Evolutionary conservation across 805 yeast genomes (phyloP).

Genomic region (Candida chauliodis): DNA sequence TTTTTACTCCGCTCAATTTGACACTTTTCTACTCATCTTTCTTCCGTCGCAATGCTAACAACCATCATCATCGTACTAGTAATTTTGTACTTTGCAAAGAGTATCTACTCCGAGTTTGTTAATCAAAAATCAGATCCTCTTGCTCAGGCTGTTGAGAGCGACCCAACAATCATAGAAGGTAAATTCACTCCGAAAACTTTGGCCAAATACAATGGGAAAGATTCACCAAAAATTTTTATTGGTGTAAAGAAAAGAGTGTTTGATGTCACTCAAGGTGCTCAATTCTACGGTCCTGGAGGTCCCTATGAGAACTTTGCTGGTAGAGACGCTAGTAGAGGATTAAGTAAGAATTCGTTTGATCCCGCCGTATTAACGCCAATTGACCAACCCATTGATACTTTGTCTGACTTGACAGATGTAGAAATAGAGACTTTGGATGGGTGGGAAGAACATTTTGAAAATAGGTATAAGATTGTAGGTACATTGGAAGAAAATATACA

Average conservation of each 20-base stretch:
- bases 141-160: constrained; percentile 13
- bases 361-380: constrained; percentile 57
- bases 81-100: constrained; percentile 28
- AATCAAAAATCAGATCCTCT: constrained; percentile 25
- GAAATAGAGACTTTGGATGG: constrained; percentile 70
- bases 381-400: constrained; percentile 73
- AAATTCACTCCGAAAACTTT: constrained; percentile 74
- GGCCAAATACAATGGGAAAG: constrained; percentile 75
- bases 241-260: constrained; percentile 84
- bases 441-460: constrained; percentile 81
- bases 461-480: constrained; percentile 82
- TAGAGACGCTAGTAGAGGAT: constrained; percentile 89
- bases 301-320: constrained; percentile 95
- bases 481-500: constrained; percentile 34
- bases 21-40: not conserved
- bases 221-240: constrained; percentile 74
- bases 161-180: constrained; percentile 36
- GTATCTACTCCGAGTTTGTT: constrained; percentile 22
- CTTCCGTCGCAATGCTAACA: constrained; percentile 16
- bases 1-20: constrained; percentile 1
- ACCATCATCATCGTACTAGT: constrained; percentile 30
- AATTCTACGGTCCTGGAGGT: constrained; percentile 93
- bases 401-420: constrained; percentile 54
- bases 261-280: constrained; percentile 76
- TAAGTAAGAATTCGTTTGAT: constrained; percentile 87